A percentile compares a stretch with the other conserved stretches of the same genome.
These are phyloP conservation scores for Yamadazyma olivae DNA, from an alignment of 805 yeast species.

Conservation along the genomic window DNA sequence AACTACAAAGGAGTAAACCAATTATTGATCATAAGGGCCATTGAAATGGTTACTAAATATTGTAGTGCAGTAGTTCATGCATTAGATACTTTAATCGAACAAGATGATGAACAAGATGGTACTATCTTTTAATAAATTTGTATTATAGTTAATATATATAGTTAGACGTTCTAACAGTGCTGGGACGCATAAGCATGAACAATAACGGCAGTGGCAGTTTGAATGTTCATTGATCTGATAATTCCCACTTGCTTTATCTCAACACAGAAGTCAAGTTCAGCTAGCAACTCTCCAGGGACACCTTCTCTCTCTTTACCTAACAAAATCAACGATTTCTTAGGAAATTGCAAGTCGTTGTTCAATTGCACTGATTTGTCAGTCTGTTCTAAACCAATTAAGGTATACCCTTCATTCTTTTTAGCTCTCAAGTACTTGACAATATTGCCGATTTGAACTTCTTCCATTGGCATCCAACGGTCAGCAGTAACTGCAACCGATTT, in stretches of 20 bases:
- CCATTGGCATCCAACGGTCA: conserved; percentile 93
- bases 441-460: conserved; percentile 60
- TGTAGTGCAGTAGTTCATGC: conserved; percentile 65
- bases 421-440: conserved; percentile 55
- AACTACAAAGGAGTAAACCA: conserved; percentile 56
- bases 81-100: conserved; percentile 45
- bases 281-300: conserved; percentile 78
- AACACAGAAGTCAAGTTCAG: conserved; percentile 80
- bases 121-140: conserved; percentile 23
- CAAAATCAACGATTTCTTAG: conserved; percentile 71
- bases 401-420: conserved; percentile 74
- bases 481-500: conserved; percentile 91
- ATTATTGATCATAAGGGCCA: conserved; percentile 46
- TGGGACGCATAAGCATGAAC: conserved; percentile 85
- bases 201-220: conserved; percentile 92
- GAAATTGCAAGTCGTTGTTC: conserved; percentile 63
- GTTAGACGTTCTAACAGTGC: conserved; percentile 40
- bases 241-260: conserved; percentile 93
- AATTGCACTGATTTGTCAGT: conserved; percentile 84
- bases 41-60: conserved; percentile 54
- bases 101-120: conserved; percentile 35
- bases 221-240: conserved; percentile 92
- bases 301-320: conserved; percentile 91
- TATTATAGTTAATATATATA: neutral
- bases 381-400: conserved; percentile 87